Percentiles rank a stretch among this genome's conserved stretches.
phyloP scores from a whole-genome alignment of 306 rosid genomes.

The Mimosa bimucronata region DNA sequence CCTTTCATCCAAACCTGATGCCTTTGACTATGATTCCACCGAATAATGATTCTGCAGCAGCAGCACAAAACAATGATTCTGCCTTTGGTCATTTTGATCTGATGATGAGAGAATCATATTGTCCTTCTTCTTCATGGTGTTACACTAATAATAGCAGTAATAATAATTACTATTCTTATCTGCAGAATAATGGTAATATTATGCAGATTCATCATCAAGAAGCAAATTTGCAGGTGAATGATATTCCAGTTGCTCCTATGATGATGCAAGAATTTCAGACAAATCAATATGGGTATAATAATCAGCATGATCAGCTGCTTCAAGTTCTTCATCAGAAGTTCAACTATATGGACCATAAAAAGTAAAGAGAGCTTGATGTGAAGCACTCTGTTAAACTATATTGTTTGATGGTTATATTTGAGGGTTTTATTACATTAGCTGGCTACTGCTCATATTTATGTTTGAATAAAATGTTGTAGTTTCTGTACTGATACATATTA shows the following conservation, averaged over 20 bases:
- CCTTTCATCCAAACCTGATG: conserved; percentile 4
- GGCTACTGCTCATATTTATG: not conserved
- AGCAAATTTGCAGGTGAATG: not conserved
- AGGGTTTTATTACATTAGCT: not conserved
- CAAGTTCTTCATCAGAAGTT: not conserved
- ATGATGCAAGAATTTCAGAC: conserved; percentile 11
- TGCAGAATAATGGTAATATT: conserved; percentile 4
- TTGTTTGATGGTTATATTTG: not conserved
- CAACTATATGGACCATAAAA: not conserved
- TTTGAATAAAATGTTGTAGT: not conserved
- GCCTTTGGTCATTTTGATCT: not conserved
- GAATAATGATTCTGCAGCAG: not conserved
- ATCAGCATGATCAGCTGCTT: not conserved
- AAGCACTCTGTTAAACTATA: not conserved
- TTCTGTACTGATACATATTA: not conserved
- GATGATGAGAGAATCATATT: not conserved
- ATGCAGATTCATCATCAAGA: conserved; percentile 15
- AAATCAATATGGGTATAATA: not conserved
- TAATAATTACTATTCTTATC: not conserved
- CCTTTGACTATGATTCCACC: not conserved
- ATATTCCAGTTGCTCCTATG: not conserved
- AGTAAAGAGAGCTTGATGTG: not conserved
- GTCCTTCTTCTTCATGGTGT: not conserved
- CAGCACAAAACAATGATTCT: not conserved
- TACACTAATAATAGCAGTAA: not conserved